Conservation (phyloP, 768 basidiomycete genomes). For the Gautieria morchelliformis region DNA sequence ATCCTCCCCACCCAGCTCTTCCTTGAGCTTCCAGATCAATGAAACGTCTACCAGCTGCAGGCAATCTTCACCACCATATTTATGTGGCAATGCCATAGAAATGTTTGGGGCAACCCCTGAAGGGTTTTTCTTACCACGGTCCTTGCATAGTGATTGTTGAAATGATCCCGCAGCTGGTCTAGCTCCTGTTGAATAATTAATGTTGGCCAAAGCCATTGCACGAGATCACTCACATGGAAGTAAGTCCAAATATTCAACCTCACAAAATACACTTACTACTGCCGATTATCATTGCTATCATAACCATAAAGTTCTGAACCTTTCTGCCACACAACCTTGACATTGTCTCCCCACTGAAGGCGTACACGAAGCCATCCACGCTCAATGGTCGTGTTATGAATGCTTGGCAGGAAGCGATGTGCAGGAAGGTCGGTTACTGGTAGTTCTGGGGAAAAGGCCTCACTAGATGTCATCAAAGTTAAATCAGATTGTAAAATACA, state of each 20-base stretch:
- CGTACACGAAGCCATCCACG: constrained; percentile 25
- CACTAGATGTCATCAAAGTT: constrained; percentile 10
- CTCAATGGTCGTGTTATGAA: constrained; percentile 15
- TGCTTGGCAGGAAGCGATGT: constrained; percentile 22
- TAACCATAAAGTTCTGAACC: constrained; percentile 13
- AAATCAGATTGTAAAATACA: neutral
- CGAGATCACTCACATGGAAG: constrained; percentile 9
- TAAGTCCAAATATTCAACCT: neutral
- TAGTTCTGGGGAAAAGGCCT: constrained; percentile 20
- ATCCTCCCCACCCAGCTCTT: constrained; percentile 21
- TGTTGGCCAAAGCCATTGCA: constrained; percentile 18
- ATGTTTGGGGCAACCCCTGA: constrained; percentile 27
- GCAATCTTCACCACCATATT: constrained; percentile 22
- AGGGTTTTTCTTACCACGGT: constrained; percentile 25
- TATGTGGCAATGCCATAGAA: constrained; percentile 17
- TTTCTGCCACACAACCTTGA: constrained; percentile 15
- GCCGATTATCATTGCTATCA: constrained; percentile 13
- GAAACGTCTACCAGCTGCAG: constrained; percentile 18
- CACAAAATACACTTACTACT: constrained; percentile 20
- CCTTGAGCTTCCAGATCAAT: constrained; percentile 21
- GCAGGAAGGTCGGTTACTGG: constrained; percentile 18
- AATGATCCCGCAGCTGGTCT: constrained; percentile 9
- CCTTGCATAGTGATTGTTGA: constrained; percentile 21
- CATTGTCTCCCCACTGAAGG: constrained; percentile 26
- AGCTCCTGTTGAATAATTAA: constrained; percentile 14